These are phyloP conservation scores for Phytophthora cactorum DNA, from an alignment of 352 stramenopile species.

Conservation along the genomic window DNA sequence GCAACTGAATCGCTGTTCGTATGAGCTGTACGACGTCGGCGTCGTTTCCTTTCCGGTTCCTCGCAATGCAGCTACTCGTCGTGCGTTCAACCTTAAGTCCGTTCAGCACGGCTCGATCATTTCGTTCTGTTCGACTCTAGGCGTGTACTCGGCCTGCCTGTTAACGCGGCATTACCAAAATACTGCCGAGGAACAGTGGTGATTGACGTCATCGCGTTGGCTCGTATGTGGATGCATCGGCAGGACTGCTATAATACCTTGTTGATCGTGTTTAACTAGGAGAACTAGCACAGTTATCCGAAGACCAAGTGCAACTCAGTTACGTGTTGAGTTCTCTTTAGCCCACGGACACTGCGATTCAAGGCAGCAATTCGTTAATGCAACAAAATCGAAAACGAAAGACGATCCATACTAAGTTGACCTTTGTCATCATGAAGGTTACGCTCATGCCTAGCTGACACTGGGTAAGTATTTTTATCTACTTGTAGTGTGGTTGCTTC, in stretches of 20 bases:
- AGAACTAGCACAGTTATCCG: no score
- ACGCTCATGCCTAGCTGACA: no score
- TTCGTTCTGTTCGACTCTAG: background rate
- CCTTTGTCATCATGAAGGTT: no score
- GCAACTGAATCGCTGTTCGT: background rate
- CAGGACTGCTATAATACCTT: no score
- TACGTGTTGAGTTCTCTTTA: background rate
- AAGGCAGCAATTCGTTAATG: no score
- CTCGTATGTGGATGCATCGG: no score
- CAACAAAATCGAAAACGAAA: no score
- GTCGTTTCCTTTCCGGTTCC: background rate
- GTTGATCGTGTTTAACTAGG: no score
- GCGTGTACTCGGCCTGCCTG: background rate
- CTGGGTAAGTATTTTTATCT: conserved; percentile 12
- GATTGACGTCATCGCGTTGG: background rate
- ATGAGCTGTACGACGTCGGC: background rate
- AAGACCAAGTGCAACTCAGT: no score
- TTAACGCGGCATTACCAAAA: background rate
- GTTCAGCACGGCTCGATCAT: background rate
- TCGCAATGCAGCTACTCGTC: background rate
- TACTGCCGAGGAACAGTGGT: background rate
- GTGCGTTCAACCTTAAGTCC: background rate
- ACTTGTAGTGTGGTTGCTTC: background rate
- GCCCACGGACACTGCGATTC: no score
- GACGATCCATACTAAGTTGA: no score